Evolutionary conservation across 331 rosid genomes (phyloP), one percentile per base, ranked within the genome.

Genomic region (Quercus phellos): DNA sequence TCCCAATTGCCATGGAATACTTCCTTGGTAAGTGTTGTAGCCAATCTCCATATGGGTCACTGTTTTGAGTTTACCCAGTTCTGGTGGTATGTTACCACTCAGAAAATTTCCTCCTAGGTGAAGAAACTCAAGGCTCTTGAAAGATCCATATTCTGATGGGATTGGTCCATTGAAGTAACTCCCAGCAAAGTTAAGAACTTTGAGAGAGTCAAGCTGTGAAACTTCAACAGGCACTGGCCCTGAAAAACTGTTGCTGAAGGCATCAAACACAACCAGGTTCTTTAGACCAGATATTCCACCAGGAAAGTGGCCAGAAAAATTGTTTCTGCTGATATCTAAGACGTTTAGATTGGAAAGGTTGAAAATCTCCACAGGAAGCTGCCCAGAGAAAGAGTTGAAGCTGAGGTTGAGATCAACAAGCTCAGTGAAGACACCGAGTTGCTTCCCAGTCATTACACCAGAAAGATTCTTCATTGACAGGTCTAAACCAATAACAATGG

Each of bases 1-100:
- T 16, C 99, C 98, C 4, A 95, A 70, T 59, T 95, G 82, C 72
- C 84, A 69, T 29, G 99, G 98, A 43, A 95, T 88, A 24, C 74
- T 73, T 79, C 97, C 96, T 5, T 86, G 83, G 77, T 86, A 92
- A 46, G 71, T 70, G 59, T 95, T 95, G 86, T 92, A 95, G 42
- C 99, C 99, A 77, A 95, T 92, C 85, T 91, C 99, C 96, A 95
- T 91, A 38, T 91, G 97, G 18, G 94, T 92, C 55, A 92, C 89
- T 26, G 97, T 94, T 84, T 88, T 86, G 75, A 94, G 97, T 75
- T 90, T 87, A 14, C 99, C 98, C 74, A 94, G 74, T 66, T 94
- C 96, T 35, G 87, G 76, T 8, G 99, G 99, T 55, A 94, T 77
- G n/a, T 69, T 80, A 70, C 98, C 99, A 1, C 82, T 73, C 27